These are phyloP conservation scores for Podila minutissima DNA, from an alignment of 192 early-diverging fungal species.

Conservation along the genomic window DNA sequence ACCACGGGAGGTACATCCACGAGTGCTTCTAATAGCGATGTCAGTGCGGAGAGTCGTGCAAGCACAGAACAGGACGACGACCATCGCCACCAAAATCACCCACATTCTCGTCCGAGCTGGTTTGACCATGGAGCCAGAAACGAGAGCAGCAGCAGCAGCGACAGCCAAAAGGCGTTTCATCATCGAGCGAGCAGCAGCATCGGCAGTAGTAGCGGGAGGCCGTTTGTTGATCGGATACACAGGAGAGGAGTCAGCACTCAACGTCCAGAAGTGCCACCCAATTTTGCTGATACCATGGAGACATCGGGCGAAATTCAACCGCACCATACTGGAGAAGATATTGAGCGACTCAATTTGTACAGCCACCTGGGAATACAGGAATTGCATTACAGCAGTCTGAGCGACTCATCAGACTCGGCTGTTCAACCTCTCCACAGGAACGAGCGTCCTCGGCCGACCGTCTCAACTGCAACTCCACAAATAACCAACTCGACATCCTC, in stretches of 20 bases:
- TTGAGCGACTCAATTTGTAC: constrained; percentile 11
- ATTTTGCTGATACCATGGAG: constrained; percentile 8
- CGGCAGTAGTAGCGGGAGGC: neutral
- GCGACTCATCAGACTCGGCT: neutral
- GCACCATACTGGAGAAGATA: neutral
- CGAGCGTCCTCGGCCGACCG: neutral
- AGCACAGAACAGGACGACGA: neutral
- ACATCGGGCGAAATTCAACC: constrained; percentile 9
- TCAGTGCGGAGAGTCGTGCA: constrained; percentile 11
- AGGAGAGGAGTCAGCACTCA: neutral
- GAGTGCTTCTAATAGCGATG: constrained; percentile 12
- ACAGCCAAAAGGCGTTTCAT: neutral
- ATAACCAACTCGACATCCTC: neutral
- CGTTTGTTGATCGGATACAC: constrained; percentile 3
- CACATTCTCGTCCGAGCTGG: neutral
- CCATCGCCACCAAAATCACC: neutral
- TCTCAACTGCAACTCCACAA: neutral
- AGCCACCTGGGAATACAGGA: constrained; percentile 17
- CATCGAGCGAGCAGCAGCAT: neutral
- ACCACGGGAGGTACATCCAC: constrained; percentile 3
- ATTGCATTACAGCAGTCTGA: constrained; percentile 1
- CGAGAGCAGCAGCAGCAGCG: neutral
- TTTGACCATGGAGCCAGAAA: neutral
- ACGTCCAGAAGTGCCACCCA: neutral
- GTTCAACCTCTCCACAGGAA: constrained; percentile 7